Base-by-base conservation (phyloP, 805 yeast genomes). In the Hyphopichia homilentoma region DNA sequence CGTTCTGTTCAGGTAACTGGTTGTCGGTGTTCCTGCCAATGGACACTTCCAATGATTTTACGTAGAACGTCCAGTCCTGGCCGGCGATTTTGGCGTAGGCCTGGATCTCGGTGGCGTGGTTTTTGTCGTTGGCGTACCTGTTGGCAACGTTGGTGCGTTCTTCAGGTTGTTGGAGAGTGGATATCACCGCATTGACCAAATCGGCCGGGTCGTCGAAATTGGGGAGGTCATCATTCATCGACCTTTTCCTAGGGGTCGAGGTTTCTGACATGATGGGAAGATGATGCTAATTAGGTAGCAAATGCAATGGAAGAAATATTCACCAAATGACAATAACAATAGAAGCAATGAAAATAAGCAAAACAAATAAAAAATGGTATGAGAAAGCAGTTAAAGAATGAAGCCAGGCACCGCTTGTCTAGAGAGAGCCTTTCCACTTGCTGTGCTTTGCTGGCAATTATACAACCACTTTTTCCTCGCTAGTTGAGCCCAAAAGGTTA, bases 81-180 rank as follows among this genome's bases (percentile, higher is more conserved):
- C 98, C 98, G 0, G 97, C 89, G 29, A 93, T 81, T 57, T 93
- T 93, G 21, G 97, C 98, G 57, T 90, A 93, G 0, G 98, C 98
- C 61, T 89, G 95, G n/a, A 93, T 89, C 54, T 89, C 96, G 32
- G 76, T 70, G 40, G 76, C 77, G 38, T 61, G 50, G 43, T 77
- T 83, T 39, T 77, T 76, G 32, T 80, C 86, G 57, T 93, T 93
- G 35, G 90, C 77, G 53, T 75, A 85, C 16, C 65, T 73, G 29
- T 63, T 65, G 8, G 95, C 76, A 5, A 89, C 97, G 41, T 76
- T 75, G 1, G 96, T 87, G 31, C 52, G 58, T 25, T 84, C 84
- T 16, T 79, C 79, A 0, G 97, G 96, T 8, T 71, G 65, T 8
- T 75, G 70, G 35, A 93, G 67, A 7, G 77, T 70, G 16, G 84